These are phyloP conservation scores for Kuraishia molischiana DNA, from an alignment of 805 yeast species.

Conservation along the genomic window DNA sequence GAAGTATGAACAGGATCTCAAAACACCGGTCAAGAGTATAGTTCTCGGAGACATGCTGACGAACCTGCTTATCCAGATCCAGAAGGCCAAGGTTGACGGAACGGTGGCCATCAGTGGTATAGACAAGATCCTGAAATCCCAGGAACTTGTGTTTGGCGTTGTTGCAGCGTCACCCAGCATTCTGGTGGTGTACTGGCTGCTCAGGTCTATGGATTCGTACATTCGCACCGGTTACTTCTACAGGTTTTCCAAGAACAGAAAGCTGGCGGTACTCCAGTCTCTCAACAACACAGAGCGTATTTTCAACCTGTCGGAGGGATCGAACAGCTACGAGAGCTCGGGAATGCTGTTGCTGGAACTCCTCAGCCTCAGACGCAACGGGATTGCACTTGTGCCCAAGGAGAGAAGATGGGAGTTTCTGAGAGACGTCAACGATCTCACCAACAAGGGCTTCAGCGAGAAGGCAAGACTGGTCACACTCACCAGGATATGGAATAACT, in stretches of 20 bases:
- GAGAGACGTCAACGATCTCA: conserved; percentile 54
- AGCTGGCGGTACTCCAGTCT: conserved; percentile 26
- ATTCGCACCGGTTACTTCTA: conserved; percentile 26
- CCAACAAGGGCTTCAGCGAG: conserved; percentile 26
- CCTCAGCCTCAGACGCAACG: conserved; percentile 41
- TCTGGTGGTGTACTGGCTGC: conserved; percentile 40
- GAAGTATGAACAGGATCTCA: conserved; percentile 69
- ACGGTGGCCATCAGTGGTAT: conserved; percentile 85
- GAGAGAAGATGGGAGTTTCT: conserved; percentile 43
- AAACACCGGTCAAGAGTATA: conserved; percentile 54
- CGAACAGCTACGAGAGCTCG: conserved; percentile 25
- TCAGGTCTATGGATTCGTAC: conserved; percentile 19
- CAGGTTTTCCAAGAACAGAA: conserved; percentile 21
- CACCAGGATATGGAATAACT: conserved; percentile 52
- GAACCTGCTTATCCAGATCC: conserved; percentile 81
- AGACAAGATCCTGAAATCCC: conserved; percentile 80
- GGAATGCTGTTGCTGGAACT: conserved; percentile 66
- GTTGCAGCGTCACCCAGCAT: conserved; percentile 83
- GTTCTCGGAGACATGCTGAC: conserved; percentile 65
- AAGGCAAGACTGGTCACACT: conserved; percentile 35
- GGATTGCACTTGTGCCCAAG: conserved; percentile 40
- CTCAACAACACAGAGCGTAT: conserved; percentile 54
- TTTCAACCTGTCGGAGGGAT: conserved; percentile 20
- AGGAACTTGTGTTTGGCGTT: conserved; percentile 87
- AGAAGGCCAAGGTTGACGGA: conserved; percentile 93